Base-by-base conservation (phyloP, 2,329 filamentous ascomycete genomes). In the Elsinoe perseae region DNA sequence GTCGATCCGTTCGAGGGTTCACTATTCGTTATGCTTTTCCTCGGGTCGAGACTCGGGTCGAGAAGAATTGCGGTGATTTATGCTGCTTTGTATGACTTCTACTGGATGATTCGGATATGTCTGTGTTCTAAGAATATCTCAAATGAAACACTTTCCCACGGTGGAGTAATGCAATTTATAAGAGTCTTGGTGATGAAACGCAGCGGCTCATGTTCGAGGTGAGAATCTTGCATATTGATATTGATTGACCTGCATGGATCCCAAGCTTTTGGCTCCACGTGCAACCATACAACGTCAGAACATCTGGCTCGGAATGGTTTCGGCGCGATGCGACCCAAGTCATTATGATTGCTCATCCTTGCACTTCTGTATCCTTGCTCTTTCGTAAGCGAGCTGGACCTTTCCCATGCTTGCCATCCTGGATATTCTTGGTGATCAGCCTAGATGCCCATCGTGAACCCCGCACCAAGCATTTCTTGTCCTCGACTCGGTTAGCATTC, bases 161-260 rank as follows among this genome's bases (percentile, higher is more conserved):
- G 44, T 32, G 44, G 44, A 18, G 44, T 20, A 25, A 25, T 20
- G 28, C 25, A 50, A 32, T 50, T 30, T 50, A 50, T 28, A 14
- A 48, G 38, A 43, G 38, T 43, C 16, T 50, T n/a, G 12, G 8
- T 30, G 28, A 14, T 32, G 25, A 50, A 32, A 50, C 44, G 25
- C 10, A 30, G 44, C 25, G 14, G 25, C 25, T 32, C 32, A 16
- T 18, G 27, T 20, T 30, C 44, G 25, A 50, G 44, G 32, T 50
- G 14, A 27, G 16, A 32, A 20, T 50, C 27, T 50, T 50, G n/a
- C 27, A 50, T 50, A 50, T 50, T 50, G 44, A 50, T 18, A 50
- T 30, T 30, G 28, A 16, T 30, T 50, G 14, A 50, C 12, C 25
- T 50, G 28, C 44, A 50, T 30, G 20, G n/a, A 50, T 50, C 18